phyloP scores from a whole-genome alignment of 2,329 filamentous ascomycete genomes.

The Phialemoniopsis sp. region DNA sequence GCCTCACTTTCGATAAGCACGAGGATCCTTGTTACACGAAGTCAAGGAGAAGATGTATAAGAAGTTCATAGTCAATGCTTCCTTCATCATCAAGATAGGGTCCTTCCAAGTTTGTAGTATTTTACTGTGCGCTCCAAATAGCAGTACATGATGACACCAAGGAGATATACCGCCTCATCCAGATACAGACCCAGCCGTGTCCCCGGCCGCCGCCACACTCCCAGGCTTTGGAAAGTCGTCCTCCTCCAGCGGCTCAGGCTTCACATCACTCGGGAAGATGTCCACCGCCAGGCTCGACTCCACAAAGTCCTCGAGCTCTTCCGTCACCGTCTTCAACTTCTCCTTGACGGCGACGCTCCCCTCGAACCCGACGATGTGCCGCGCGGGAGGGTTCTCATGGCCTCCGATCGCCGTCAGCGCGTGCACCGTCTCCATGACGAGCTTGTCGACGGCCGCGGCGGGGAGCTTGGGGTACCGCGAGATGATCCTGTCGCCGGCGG shows the following conservation, averaged over 20 bases:
- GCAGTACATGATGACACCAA: no score
- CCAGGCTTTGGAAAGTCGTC: conserved; percentile 14
- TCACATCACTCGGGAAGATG: conserved; percentile 57
- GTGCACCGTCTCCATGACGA: conserved; percentile 87
- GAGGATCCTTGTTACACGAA: no score
- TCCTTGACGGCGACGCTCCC: conserved; percentile 86
- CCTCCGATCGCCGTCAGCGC: conserved; percentile 89
- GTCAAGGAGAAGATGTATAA: no score
- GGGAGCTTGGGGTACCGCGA: conserved; percentile 73
- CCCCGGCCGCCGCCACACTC: conserved; percentile 5
- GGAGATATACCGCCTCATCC: no score
- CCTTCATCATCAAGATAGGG: no score
- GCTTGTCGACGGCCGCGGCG: conserved; percentile 60
- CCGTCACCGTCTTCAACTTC: conserved; percentile 92
- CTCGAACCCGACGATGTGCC: conserved; percentile 91
- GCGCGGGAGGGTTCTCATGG: conserved; percentile 89
- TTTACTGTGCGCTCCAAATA: no score
- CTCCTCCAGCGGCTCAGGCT: conserved; percentile 42
- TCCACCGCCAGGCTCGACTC: conserved; percentile 85
- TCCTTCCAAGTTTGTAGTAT: no score
- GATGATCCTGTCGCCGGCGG: conserved; percentile 38
- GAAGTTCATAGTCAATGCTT: no score
- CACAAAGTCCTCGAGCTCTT: conserved; percentile 94
- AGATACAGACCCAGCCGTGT: background rate
- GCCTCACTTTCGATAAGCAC: no score